Conservation (phyloP, 495 filamentous ascomycete species). For the Penicillium flavigenum region DNA sequence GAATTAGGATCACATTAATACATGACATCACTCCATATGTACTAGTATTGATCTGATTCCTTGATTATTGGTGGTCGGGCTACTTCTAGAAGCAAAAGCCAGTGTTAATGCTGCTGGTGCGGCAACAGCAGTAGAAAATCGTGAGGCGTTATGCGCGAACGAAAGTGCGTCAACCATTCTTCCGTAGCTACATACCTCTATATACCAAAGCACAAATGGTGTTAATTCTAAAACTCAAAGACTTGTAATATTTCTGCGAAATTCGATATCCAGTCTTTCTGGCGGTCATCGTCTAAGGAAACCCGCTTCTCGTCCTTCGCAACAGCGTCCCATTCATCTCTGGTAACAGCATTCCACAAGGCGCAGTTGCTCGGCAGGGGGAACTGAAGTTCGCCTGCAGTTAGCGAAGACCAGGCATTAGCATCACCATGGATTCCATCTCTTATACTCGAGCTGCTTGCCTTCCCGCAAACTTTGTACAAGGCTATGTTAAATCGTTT, state of each 20-base stretch:
- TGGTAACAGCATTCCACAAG: conserved; percentile 25
- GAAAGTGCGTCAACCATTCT: too few relatives aligned
- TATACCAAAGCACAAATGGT: too few relatives aligned
- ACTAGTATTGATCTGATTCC: too few relatives aligned
- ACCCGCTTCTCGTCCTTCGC: not conserved
- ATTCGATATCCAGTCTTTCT: conserved; percentile 30
- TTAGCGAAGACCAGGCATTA: not conserved
- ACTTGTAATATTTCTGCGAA: conserved; percentile 7
- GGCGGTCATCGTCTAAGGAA: conserved; percentile 5
- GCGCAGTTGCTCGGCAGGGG: conserved; percentile 23
- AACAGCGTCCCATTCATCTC: conserved; percentile 23
- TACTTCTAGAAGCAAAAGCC: too few relatives aligned
- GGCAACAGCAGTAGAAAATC: too few relatives aligned
- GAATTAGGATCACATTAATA: not conserved
- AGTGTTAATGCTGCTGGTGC: too few relatives aligned
- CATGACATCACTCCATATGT: not conserved
- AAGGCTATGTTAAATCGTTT: conserved; percentile 34
- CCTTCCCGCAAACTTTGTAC: conserved; percentile 23
- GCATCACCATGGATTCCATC: not conserved
- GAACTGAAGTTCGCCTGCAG: conserved; percentile 30
- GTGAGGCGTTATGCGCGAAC: too few relatives aligned
- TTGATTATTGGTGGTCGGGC: too few relatives aligned
- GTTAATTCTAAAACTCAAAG: not conserved
- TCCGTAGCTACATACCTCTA: too few relatives aligned
- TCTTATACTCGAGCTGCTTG: not conserved